Evolutionary conservation across 2,329 filamentous ascomycete species (phyloP).

Genomic region (Elsinoe necatrix): DNA sequence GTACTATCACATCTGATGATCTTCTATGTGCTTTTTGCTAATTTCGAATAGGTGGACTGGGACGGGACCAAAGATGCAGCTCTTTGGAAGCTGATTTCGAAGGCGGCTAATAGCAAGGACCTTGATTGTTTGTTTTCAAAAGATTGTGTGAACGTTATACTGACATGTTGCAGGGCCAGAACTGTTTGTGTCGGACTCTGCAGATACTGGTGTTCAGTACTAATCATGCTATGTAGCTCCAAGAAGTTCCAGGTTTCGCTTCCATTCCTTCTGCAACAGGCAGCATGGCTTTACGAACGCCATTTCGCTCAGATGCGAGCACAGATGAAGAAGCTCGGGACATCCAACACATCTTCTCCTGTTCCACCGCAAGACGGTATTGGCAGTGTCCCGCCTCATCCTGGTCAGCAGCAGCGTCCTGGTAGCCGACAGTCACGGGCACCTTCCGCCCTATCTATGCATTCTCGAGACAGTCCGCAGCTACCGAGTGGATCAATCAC

Average conservation of each 20-base stretch:
- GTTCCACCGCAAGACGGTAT: slow-evolving; percentile 43
- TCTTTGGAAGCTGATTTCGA: slow-evolving; percentile 83
- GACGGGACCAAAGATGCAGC: slow-evolving; percentile 75
- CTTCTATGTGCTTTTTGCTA: not conserved
- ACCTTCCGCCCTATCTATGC: slow-evolving; percentile 49
- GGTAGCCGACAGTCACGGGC: slow-evolving; percentile 29
- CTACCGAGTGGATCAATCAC: slow-evolving; percentile 44
- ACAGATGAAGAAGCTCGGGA: slow-evolving; percentile 71
- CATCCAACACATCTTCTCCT: slow-evolving; percentile 50
- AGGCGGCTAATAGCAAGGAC: slow-evolving; percentile 66
- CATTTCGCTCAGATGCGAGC: slow-evolving; percentile 84
- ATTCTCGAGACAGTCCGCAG: slow-evolving; percentile 48
- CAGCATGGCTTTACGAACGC: slow-evolving; percentile 85
- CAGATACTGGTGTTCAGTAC: not conserved
- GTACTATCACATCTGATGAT: slow-evolving; percentile 42
- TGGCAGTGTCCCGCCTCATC: slow-evolving; percentile 23
- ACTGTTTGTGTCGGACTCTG: slow-evolving; percentile 48
- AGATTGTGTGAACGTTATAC: slow-evolving; percentile 15
- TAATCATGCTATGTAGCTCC: slow-evolving; percentile 43
- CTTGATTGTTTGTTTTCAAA: slow-evolving; percentile 64
- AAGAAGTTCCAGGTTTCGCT: slow-evolving; percentile 74
- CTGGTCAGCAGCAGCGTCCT: not conserved
- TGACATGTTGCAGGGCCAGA: slow-evolving; percentile 54
- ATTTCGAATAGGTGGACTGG: slow-evolving; percentile 64
- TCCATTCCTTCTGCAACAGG: slow-evolving; percentile 84